A percentile compares a stretch with the other conserved stretches of the same genome.
phyloP scores from a whole-genome alignment of 2,329 filamentous ascomycete genomes.

The Pseudogymnoascus sp. region DNA sequence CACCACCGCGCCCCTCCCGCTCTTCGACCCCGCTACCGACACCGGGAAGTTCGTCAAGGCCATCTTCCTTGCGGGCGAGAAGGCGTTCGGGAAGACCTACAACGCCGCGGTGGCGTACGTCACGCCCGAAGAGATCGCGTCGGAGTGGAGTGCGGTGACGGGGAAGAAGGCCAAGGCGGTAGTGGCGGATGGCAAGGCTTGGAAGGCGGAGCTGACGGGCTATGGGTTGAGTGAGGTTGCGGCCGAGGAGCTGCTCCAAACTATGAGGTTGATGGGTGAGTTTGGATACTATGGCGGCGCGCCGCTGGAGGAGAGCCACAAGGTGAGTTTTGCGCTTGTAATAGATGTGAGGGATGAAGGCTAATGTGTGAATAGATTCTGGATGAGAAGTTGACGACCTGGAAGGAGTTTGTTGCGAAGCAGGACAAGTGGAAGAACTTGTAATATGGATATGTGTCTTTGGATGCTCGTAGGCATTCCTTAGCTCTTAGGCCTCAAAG shows the following conservation, averaged over 20 bases:
- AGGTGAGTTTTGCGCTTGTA: background rate
- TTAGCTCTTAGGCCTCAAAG: background rate
- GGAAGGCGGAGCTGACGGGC: constrained; percentile 29
- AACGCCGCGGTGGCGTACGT: constrained; percentile 36
- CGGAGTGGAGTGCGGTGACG: constrained; percentile 33
- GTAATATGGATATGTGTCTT: background rate
- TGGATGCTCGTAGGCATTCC: background rate
- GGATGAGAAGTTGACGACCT: constrained; percentile 34
- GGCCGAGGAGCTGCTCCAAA: constrained; percentile 44
- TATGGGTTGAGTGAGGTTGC: constrained; percentile 32
- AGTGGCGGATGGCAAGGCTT: constrained; percentile 34
- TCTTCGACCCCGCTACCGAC: constrained; percentile 28
- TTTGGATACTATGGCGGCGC: constrained; percentile 45
- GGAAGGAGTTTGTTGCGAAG: constrained; percentile 32
- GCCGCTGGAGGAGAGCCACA: constrained; percentile 32
- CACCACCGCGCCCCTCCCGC: constrained; percentile 26
- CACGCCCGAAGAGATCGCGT: constrained; percentile 33
- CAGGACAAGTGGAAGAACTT: background rate
- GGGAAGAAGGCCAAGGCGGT: constrained; percentile 31
- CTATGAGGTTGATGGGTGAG: constrained; percentile 42
- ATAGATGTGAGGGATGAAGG: background rate
- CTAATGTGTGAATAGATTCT: constrained; percentile 20
- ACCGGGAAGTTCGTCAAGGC: constrained; percentile 29
- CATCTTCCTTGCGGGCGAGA: constrained; percentile 27
- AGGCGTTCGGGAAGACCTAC: constrained; percentile 35